Base-by-base conservation (phyloP, 2,329 filamentous ascomycete species). In the Cytospora schulzeri region DNA sequence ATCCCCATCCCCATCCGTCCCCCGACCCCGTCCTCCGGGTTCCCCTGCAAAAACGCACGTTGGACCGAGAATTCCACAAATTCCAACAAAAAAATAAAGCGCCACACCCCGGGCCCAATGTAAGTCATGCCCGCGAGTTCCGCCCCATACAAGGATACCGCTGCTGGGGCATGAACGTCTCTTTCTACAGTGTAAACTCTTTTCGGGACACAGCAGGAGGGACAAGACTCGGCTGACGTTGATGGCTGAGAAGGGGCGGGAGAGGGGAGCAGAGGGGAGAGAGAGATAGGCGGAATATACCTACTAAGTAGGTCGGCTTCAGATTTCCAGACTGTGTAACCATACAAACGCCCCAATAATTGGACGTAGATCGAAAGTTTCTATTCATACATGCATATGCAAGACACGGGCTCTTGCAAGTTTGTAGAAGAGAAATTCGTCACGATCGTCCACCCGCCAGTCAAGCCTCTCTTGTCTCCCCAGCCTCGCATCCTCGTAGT, bases 101-200 rank as follows among this genome's bases (percentile, higher is more conserved):
- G 45, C 45, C 45, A 48, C n/a, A n/a, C 45, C 41, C 33, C 45
- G 45, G 45, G n/a, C 45, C 45, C 45, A 24, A 48, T 48, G 45
- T 14, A 14, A 48, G 45, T 48, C 45, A 24, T 48, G 45, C 45
- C 45, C 45, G 45, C 45, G n/a, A 48, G 8, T 48, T 48, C 45
- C 45, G 45, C 9, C 3, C 19, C 12, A 11, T 9, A 5, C 45
- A 48, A 24, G 45, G 45, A 48, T 48, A 48, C 45, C 45, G 45
- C 9, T 48, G 45, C n/a, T 14, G 22, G 17, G 9, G 29, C 12
- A 22, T 48, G 22, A 24, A 24, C 45, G n/a, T 22, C 11, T 22
- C 12, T 6, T 6, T 48, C 9, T 48, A 48, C 45, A 48, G 45
- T 48, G 45, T 48, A 12, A 48, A 48, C 17, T 48, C 17, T 48